A percentile compares a stretch with the other conserved stretches of the same genome.
Evolutionary conservation across 2,329 filamentous ascomycete species (phyloP).

Genomic region (Didymellaceae sp.): DNA sequence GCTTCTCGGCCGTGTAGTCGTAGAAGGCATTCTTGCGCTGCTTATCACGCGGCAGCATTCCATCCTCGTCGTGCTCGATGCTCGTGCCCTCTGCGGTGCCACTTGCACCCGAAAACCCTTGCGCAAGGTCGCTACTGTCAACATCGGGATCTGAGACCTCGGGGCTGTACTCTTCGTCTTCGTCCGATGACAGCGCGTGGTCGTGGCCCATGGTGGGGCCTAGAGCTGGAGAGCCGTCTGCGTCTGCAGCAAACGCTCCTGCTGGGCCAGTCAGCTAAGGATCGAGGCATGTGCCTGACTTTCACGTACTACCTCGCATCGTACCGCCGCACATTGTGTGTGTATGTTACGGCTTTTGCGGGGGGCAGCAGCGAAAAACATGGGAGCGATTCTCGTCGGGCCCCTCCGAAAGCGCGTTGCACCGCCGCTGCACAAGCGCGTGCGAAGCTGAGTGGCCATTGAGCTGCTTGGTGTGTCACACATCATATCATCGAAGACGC

Average conservation of each 20-base stretch:
- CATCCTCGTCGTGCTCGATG: conserved; percentile 36
- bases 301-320: conserved; percentile 34
- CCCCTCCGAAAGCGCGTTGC: conserved; percentile 16
- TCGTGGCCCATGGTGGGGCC: conserved; percentile 39
- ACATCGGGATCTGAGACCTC: conserved; percentile 39
- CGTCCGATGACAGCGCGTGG: conserved; percentile 45
- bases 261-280: neutral
- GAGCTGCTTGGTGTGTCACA: conserved; percentile 5
- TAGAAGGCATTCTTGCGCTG: conserved; percentile 83
- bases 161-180: conserved; percentile 44
- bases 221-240: conserved; percentile 47
- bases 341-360: conserved; percentile 22
- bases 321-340: conserved; percentile 29
- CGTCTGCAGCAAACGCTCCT: conserved; percentile 42
- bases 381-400: conserved; percentile 20
- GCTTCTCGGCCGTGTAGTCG: conserved; percentile 90
- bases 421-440: conserved; percentile 11
- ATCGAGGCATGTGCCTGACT: neutral
- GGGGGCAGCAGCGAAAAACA: conserved; percentile 15
- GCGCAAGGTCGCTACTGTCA: conserved; percentile 18
- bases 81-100: conserved; percentile 30
- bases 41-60: conserved; percentile 57
- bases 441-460: conserved; percentile 21
- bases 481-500: neutral
- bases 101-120: conserved; percentile 29